Evolutionary conservation across 2,329 filamentous ascomycete genomes (phyloP).

Genomic region (Blastomyces parvus): DNA sequence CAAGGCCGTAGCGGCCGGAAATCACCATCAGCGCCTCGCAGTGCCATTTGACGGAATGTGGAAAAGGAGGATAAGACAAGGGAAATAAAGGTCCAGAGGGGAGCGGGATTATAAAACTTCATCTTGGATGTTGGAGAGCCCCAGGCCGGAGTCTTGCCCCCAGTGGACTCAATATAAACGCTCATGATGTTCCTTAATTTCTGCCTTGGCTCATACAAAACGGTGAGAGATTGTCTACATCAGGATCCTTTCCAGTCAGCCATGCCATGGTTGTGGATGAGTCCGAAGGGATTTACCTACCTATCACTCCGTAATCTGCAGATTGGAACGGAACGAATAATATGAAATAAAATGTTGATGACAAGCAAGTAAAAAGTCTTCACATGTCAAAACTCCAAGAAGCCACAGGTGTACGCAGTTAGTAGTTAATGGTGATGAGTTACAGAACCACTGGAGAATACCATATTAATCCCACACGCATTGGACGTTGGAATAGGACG

Average conservation of each 20-base stretch:
- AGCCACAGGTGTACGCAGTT: too few relatives aligned
- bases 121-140: conserved; percentile 14
- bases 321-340: too few relatives aligned
- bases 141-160: conserved; percentile 8
- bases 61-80: not conserved
- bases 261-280: not conserved
- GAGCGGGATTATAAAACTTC: conserved; percentile 8
- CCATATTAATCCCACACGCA: too few relatives aligned
- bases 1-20: not conserved
- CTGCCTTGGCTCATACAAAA: not conserved
- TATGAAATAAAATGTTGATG: too few relatives aligned
- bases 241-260: not conserved
- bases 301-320: too few relatives aligned
- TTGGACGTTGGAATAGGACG: too few relatives aligned
- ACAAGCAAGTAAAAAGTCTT: too few relatives aligned
- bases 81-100: not conserved
- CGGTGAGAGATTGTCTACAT: not conserved
- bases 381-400: too few relatives aligned
- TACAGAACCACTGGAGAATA: too few relatives aligned
- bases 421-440: too few relatives aligned
- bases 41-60: not conserved
- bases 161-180: conserved; percentile 11
- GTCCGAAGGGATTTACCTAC: too few relatives aligned
- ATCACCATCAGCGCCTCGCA: conserved; percentile 5
- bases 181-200: conserved; percentile 7